These are phyloP conservation scores for Polyrhizophydium stewartii DNA, from an alignment of 371 early-diverging fungal genomes.

Conservation along the genomic window DNA sequence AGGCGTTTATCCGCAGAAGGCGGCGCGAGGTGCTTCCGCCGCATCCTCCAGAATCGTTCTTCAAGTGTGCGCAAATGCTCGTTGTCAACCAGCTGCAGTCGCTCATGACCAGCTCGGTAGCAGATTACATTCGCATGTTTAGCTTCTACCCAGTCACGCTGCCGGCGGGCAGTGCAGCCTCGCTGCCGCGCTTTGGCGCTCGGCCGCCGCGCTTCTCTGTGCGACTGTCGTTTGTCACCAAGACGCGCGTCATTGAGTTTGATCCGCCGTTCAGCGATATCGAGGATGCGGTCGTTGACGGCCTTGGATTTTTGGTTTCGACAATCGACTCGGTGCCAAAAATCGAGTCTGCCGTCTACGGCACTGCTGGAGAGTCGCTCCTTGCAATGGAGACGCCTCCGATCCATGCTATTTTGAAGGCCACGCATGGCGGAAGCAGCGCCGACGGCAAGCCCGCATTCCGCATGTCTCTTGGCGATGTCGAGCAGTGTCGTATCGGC, in stretches of 20 bases:
- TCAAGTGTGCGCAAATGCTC: constrained; percentile 33
- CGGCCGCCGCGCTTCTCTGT: constrained; percentile 43
- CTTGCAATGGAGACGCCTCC: neutral
- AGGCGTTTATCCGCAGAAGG: constrained; percentile 20
- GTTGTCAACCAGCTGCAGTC: constrained; percentile 38
- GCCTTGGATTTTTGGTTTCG: constrained; percentile 34
- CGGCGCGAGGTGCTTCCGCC: constrained; percentile 12
- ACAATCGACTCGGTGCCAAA: constrained; percentile 40
- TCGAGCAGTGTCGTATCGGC: constrained; percentile 10
- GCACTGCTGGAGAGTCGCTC: constrained; percentile 15
- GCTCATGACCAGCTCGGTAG: constrained; percentile 32
- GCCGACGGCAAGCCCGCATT: neutral
- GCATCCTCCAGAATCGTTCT: constrained; percentile 24
- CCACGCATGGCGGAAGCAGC: neutral
- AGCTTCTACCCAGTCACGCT: constrained; percentile 17
- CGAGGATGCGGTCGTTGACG: constrained; percentile 38
- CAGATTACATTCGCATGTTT: constrained; percentile 41
- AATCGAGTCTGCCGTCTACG: constrained; percentile 33
- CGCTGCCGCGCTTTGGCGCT: constrained; percentile 7
- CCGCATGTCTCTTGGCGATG: constrained; percentile 3
- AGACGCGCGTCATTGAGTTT: constrained; percentile 33
- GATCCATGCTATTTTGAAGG: neutral
- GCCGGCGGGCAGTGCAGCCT: neutral
- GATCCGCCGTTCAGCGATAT: constrained; percentile 49
- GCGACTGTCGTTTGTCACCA: constrained; percentile 27